Evolutionary conservation across 805 yeast species (phyloP).

Genomic region (Danielia reshetovae): DNA sequence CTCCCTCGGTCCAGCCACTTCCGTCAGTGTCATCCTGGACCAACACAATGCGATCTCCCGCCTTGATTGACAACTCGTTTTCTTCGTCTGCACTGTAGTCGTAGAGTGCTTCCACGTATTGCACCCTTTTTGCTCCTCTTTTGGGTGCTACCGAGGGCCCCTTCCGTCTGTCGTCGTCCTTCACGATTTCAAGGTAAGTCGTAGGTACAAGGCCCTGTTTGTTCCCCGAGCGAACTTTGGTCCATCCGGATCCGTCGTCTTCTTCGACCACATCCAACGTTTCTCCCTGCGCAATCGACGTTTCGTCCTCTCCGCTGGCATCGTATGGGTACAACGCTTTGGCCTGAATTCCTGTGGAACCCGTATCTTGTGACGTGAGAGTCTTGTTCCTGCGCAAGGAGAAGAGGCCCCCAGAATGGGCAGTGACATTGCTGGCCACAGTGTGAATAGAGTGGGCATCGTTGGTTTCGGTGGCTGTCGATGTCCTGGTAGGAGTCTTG

Average conservation of each 20-base stretch:
- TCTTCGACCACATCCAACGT: constrained; percentile 50
- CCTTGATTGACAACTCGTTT: constrained; percentile 68
- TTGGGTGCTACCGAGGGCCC: constrained; percentile 84
- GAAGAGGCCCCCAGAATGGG: constrained; percentile 26
- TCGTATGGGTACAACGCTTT: constrained; percentile 63
- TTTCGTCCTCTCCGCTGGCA: constrained; percentile 75
- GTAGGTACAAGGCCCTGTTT: constrained; percentile 81
- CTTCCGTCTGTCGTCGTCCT: constrained; percentile 34
- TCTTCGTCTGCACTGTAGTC: constrained; percentile 75
- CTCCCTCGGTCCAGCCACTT: constrained; percentile 96
- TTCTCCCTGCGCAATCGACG: constrained; percentile 59
- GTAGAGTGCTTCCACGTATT: constrained; percentile 65
- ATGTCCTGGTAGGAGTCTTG: constrained; percentile 17
- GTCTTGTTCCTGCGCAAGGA: constrained; percentile 34
- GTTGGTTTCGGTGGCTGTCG: constrained; percentile 4
- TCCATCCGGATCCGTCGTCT: constrained; percentile 96
- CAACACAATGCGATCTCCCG: constrained; percentile 72
- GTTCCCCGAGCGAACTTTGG: constrained; percentile 49
- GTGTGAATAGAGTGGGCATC: constrained; percentile 35
- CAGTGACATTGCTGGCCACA: constrained; percentile 28
- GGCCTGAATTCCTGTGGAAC: constrained; percentile 21
- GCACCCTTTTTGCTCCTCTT: constrained; percentile 62
- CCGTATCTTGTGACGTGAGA: constrained; percentile 17
- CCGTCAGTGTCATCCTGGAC: constrained; percentile 55
- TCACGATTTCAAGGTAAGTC: constrained; percentile 51